Evolutionary conservation across 1,139 yeast species (phyloP).

Genomic region (Nakaseomyces bracarensis): DNA sequence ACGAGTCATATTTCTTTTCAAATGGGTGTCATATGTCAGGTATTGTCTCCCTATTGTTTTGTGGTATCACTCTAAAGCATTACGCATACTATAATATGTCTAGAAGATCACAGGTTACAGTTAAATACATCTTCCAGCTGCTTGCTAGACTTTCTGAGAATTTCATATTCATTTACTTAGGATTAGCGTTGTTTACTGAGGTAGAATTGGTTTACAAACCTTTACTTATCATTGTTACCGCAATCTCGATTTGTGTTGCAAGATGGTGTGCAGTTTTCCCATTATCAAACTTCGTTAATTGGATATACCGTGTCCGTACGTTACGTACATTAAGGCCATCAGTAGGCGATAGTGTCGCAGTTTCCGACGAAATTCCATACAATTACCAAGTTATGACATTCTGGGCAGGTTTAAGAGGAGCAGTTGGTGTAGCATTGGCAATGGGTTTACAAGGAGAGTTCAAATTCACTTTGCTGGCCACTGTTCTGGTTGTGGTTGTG

Average conservation of each 20-base stretch:
- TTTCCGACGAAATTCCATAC: constrained; percentile 88
- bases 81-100: constrained; percentile 98
- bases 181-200: constrained; percentile 89
- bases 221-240: constrained; percentile 78
- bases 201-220: constrained; percentile 95
- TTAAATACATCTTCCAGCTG: constrained; percentile 87
- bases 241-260: constrained; percentile 84
- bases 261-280: constrained; percentile 99
- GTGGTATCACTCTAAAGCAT: constrained; percentile 94
- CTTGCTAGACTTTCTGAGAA: constrained; percentile 93
- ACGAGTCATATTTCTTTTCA: constrained; percentile 93
- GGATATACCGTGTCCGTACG: constrained; percentile 56
- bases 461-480: constrained; percentile 81
- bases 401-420: constrained; percentile 99
- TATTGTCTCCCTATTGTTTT: constrained; percentile 85
- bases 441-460: constrained; percentile 96
- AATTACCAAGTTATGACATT: constrained; percentile 98
- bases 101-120: constrained; percentile 90
- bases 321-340: constrained; percentile 24
- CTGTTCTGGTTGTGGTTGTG: constrained; percentile 93
- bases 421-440: constrained; percentile 98
- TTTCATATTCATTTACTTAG: constrained; percentile 91
- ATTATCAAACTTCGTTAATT: constrained; percentile 72
- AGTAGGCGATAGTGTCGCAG: constrained; percentile 36
- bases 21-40: constrained; percentile 99